Evolutionary conservation across 768 basidiomycete genomes (phyloP), one percentile per base, ranked within the genome.

Genomic region (Russula vinacea): DNA sequence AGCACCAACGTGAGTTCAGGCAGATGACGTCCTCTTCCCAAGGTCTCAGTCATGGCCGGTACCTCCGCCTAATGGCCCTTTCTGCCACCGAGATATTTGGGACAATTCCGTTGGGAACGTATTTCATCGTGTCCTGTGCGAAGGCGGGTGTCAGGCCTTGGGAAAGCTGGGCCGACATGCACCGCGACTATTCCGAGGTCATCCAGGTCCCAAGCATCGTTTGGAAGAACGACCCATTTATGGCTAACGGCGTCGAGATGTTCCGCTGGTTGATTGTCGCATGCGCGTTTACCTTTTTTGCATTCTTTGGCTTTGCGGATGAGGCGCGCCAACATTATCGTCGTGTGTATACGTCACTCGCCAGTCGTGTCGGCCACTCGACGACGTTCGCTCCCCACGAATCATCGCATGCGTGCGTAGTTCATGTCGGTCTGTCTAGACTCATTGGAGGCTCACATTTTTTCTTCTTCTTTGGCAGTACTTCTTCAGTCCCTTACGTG

Each of bases 91-190:
- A 58, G 1, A 24, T 49, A 0, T 14, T 58, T 11, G 44, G 6
- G 6, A 33, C 29, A n/a, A 22, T 57, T 37, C 56, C 56, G 13
- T 22, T 47, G 1, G 40, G 13, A 11, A 33, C 29, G 8, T 45
- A 11, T 11, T 19, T 5, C 1, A 11, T 53, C 10, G 33, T 35
- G 32, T 1, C 19, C 17, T 4, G 19, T 33, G 33, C 5, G 11
- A 19, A 33, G 32, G 10, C 0, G 32, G 52, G 19, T 22, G 2
- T 53, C 32, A 3, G 0, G 3, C 29, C 26, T 32, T 87, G 80
- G 76, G 62, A 67, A 0, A 78, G 80, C 33, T 84, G 83, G 80
- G 75, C 70, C 0, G 77, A 81, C 68, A 77, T 81, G 0, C 88
- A 89, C 68, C 78, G 64, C 33, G 70, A 78, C 44, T 84, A 77